Conservation (phyloP, 768 basidiomycete species). For the Daedalea quercina region DNA sequence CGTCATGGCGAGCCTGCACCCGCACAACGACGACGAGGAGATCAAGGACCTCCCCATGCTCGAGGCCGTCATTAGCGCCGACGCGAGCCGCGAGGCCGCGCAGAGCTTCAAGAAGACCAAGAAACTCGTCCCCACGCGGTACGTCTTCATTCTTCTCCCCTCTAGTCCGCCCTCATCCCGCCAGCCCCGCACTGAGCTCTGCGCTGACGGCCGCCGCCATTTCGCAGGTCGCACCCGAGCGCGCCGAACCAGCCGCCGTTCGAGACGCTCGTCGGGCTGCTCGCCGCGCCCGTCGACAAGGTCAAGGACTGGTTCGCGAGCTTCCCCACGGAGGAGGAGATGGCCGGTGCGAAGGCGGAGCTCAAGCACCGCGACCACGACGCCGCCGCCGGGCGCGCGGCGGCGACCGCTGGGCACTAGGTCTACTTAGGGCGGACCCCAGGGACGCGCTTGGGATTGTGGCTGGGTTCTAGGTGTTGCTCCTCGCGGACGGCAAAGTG, state of each 20-base stretch:
- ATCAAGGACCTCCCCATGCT: constrained; percentile 48
- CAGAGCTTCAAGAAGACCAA: constrained; percentile 47
- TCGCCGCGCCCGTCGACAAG: constrained; percentile 52
- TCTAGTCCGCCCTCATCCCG: too few species aligned
- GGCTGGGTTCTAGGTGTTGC: too few species aligned
- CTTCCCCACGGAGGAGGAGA: constrained; percentile 52
- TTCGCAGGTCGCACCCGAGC: constrained; percentile 38
- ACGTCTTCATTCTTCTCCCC: constrained; percentile 10
- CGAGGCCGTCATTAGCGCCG: constrained; percentile 38
- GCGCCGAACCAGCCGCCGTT: constrained; percentile 54
- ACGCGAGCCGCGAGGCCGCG: constrained; percentile 40
- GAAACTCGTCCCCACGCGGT: constrained; percentile 58
- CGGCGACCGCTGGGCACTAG: too few species aligned
- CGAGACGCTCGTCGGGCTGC: constrained; percentile 50
- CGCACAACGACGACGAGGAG: constrained; percentile 56
- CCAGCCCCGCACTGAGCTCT: too few species aligned
- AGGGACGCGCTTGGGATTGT: too few species aligned
- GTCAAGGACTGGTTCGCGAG: constrained; percentile 47
- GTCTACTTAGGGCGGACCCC: too few species aligned
- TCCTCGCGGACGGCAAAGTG: too few species aligned
- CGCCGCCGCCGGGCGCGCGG: constrained; percentile 13
- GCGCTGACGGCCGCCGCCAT: neutral
- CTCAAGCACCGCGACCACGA: constrained; percentile 23
- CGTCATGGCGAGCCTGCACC: constrained; percentile 41
- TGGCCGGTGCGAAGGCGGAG: constrained; percentile 30